Conservation (phyloP, 75 land plant genomes). For the Picea glauca region DNA sequence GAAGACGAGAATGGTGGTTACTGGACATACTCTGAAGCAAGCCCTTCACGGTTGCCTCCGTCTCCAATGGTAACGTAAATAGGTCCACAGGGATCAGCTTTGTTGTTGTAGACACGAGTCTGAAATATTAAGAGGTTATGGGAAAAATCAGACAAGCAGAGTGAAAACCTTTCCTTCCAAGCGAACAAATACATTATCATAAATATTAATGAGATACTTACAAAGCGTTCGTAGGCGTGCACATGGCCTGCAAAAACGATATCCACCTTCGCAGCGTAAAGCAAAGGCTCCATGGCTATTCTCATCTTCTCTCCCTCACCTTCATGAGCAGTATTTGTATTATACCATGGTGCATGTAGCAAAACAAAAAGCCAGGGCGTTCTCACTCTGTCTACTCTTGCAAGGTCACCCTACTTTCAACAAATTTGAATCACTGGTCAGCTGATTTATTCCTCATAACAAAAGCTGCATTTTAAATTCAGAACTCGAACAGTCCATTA, state of each 20-base stretch:
- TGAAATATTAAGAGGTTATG: no score
- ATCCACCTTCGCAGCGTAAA: conserved; percentile 31
- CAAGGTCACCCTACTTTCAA: conserved; percentile 28
- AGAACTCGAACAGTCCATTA: background rate
- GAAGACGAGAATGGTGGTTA: no score
- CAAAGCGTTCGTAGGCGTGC: conserved; percentile 51
- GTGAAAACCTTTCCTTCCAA: no score
- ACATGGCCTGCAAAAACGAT: conserved; percentile 44
- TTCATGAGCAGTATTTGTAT: conserved; percentile 33
- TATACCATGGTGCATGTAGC: conserved; percentile 56
- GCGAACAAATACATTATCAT: no score
- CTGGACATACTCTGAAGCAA: no score
- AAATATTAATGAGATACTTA: no score
- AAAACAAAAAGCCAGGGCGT: conserved; percentile 40
- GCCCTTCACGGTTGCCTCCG: no score
- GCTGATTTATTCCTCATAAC: background rate
- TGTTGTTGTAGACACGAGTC: no score
- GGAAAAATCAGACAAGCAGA: no score
- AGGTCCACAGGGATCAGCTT: no score
- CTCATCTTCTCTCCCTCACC: conserved; percentile 46
- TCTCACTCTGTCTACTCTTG: conserved; percentile 26
- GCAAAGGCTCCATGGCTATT: conserved; percentile 35
- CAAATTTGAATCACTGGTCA: background rate
- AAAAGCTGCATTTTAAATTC: background rate
- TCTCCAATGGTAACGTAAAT: no score